Base-by-base conservation (phyloP, 2,329 filamentous ascomycete species). In the Colletotrichum paranaense region DNA sequence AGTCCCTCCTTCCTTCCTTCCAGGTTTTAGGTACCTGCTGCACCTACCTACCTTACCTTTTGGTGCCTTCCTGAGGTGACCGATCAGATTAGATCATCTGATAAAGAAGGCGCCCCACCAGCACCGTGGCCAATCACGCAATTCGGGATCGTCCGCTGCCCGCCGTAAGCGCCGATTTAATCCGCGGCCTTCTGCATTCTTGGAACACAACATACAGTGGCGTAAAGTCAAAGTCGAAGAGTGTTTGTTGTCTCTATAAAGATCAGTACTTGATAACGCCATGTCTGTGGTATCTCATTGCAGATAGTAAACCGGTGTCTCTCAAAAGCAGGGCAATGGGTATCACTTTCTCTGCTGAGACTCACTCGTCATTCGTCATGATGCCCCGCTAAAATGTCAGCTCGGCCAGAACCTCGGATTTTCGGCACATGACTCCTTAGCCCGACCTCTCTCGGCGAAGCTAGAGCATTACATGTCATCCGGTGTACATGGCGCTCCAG, bases 41-140 rank as follows among this genome's bases (percentile, higher is more conserved):
- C 32, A 35, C 32, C 32, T 35, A 1, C 32, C 32, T 35, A 35
- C 32, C 32, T 35, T 35, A 12, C 38, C 38, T 19, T 42, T 42
- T 42, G 38, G 38, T 42, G 38, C 14, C 2, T 42, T 42, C 38
- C 38, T 42, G 42, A 46, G 56, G 64, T 53, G 53, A 28, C 46
- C 56, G 60, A 65, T 70, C 71, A 70, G 71, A 73, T 73, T 73
- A 73, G 71, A 73, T 73, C 71, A 73, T 73, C 71, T 73, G 71
- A 73, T 73, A 73, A 49, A 49, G 42, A 49, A 73, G 67, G 70
- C 65, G 67, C 2, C 53, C 67, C 60, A 38, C 22, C 22, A 49
- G 24, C 30, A 42, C n/a, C 8, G 12, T 5, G 24, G 19, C 70
- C 71, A 73, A 65, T 73, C 60, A 66, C 28, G 38, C 1, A 0